These are phyloP conservation scores for Fusarium albidum DNA, from an alignment of 2,329 filamentous ascomycete species.

Conservation along the genomic window DNA sequence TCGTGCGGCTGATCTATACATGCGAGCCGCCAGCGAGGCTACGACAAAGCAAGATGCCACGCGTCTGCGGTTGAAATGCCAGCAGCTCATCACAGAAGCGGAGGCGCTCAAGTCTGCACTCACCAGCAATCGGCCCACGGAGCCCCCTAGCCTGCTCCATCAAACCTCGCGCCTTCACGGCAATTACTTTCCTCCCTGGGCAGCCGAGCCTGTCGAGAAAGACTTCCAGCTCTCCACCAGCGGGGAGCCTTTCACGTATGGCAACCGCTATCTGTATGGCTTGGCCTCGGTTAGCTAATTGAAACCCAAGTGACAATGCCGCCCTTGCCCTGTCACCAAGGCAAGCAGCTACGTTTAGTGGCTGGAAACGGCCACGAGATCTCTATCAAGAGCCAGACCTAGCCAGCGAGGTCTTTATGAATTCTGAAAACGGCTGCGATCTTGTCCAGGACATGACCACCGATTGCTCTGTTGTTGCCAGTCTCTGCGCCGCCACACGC, in stretches of 20 bases:
- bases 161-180: conserved; percentile 83
- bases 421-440: conserved; percentile 69
- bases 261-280: conserved; percentile 18
- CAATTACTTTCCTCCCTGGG: conserved; percentile 87
- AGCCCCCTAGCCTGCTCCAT: conserved; percentile 63
- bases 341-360: conserved; percentile 79
- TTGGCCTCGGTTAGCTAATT: conserved; percentile 3
- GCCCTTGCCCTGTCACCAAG: conserved; percentile 76
- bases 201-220: conserved; percentile 62
- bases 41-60: conserved; percentile 68
- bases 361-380: conserved; percentile 82
- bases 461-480: conserved; percentile 97
- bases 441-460: conserved; percentile 95
- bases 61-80: conserved; percentile 73
- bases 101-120: conserved; percentile 73
- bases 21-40: conserved; percentile 75
- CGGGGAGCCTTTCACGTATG: conserved; percentile 70
- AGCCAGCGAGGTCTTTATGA: conserved; percentile 61
- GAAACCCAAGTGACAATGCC: conserved; percentile 66
- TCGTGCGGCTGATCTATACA: conserved; percentile 79
- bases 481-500: conserved; percentile 82
- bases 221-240: conserved; percentile 67
- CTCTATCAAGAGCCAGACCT: conserved; percentile 49
- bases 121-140: neutral
- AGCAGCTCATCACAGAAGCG: conserved; percentile 73